phyloP scores from a whole-genome alignment of 208 protist species.

The Leishmania mexicana region DNA sequence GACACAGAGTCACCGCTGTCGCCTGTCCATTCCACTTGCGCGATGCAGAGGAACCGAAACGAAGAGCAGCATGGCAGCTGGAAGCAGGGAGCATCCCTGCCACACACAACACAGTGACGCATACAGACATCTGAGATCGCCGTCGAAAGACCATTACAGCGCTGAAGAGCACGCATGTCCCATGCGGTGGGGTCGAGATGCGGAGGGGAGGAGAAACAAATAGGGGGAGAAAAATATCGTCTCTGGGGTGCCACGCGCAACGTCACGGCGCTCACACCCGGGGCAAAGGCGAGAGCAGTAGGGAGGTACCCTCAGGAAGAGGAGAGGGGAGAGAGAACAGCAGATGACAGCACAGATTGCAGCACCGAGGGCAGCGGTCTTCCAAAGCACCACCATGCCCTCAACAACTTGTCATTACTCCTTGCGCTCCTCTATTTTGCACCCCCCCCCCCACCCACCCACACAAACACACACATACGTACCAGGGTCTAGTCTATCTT shows the following conservation, averaged over 20 bases:
- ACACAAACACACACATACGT: neutral
- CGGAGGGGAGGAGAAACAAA: conserved; percentile 6
- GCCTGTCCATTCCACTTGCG: neutral
- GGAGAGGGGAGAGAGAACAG: no score
- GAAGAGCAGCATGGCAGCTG: neutral
- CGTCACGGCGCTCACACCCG: neutral
- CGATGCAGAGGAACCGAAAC: neutral
- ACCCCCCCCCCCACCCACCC: neutral
- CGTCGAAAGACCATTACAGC: neutral
- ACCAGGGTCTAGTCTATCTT: neutral
- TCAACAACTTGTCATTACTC: neutral
- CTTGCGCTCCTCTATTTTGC: neutral
- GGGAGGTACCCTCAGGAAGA: neutral
- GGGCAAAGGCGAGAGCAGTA: neutral
- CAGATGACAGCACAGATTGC: neutral
- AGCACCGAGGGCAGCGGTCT: neutral
- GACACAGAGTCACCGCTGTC: neutral
- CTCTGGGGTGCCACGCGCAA: neutral
- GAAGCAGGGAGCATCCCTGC: neutral
- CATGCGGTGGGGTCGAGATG: neutral
- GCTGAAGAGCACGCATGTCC: neutral
- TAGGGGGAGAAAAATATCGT: neutral
- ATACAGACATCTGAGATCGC: neutral
- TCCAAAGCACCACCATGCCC: neutral
- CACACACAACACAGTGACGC: neutral